A percentile compares a stretch with the other conserved stretches of the same genome.
phyloP scores from a whole-genome alignment of 352 stramenopile species.

The Phytophthora pinifolia region DNA sequence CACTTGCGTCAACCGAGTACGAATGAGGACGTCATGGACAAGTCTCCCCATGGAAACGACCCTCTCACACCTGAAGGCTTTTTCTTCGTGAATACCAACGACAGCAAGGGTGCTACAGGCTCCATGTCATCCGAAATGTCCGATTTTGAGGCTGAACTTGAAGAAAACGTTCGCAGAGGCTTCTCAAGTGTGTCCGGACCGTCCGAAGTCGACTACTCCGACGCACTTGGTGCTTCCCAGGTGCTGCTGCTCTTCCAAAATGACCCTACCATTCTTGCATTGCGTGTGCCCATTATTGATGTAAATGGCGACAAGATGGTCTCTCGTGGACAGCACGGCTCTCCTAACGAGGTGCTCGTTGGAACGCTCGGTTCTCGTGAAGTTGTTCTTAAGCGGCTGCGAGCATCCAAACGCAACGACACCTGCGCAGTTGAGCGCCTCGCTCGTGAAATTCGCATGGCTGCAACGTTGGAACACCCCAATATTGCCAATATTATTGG shows the following conservation, averaged over 20 bases:
- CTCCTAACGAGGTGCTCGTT: conserved; percentile 42
- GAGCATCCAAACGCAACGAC: conserved; percentile 39
- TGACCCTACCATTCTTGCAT: conserved; percentile 40
- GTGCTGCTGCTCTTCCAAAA: conserved; percentile 54
- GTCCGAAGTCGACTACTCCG: conserved; percentile 38
- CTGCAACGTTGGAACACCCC: conserved; percentile 46
- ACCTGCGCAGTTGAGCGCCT: conserved; percentile 55
- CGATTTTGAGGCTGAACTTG: conserved; percentile 22
- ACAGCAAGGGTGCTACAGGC: conserved; percentile 16
- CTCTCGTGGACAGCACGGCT: conserved; percentile 33
- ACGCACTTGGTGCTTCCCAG: conserved; percentile 45
- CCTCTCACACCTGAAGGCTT: conserved; percentile 14
- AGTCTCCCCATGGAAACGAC: conserved; percentile 18
- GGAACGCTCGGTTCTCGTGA: conserved; percentile 31
- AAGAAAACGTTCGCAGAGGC: conserved; percentile 17
- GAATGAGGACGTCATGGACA: conserved; percentile 13
- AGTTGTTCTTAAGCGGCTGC: conserved; percentile 54
- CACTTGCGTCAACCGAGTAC: conserved; percentile 10
- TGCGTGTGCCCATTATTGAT: conserved; percentile 59
- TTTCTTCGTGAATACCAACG: conserved; percentile 17
- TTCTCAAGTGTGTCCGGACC: conserved; percentile 9
- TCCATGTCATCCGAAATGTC: conserved; percentile 21
- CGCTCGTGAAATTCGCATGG: conserved; percentile 55
- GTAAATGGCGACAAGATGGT: conserved; percentile 40
- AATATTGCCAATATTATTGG: conserved; percentile 61